Evolutionary conservation across 495 filamentous ascomycete genomes (phyloP), one percentile per base, ranked within the genome.

Genomic region (Penicillium argentinense): DNA sequence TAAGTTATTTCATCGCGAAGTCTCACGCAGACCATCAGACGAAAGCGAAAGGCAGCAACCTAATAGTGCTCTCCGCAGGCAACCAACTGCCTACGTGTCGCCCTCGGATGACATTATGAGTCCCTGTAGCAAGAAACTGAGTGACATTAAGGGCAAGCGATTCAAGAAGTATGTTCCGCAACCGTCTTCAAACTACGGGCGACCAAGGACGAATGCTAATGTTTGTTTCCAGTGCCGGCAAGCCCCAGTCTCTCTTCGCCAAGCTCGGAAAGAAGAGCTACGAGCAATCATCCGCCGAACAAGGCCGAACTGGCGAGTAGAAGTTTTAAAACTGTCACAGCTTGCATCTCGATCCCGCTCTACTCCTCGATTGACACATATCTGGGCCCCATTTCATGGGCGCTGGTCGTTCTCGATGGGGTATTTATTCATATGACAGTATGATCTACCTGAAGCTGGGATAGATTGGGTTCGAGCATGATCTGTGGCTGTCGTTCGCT

Each of bases 51-150:
- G n/a, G n/a, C n/a, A n/a, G n/a, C n/a, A n/a, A n/a, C n/a, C 24
- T 47, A 40, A 47, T 29, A 22, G 9, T 22, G 11, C 11, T 29
- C 14, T 27, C 2, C 7, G 12, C 32, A 75, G 73, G 17, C 56
- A 67, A 38, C 73, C 82, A 43, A 79, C 82, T 57, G 70, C 78
- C 47, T 97, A 95, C 70, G 73, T 96, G 61, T 93, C 88, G n/a
- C 91, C 91, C 0, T 93, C 88, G 9, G 91, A 97, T 60, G 86
- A 82, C 63, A 89, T 97, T 69, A 86, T 95, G 86, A 90, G 86
- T 49, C 91, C 91, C 12, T 91, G 89, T 67, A 91, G 88, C n/a
- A 85, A 87, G 69, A 97, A 97, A 70, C 69, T 97, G 57, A 85
- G 75, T 41, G 84, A 87, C 36, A 81, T 91, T 63, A 89, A 90